Evolutionary conservation across 140 eudicot genomes (phyloP).

Genomic region (Senecio squalidus): DNA sequence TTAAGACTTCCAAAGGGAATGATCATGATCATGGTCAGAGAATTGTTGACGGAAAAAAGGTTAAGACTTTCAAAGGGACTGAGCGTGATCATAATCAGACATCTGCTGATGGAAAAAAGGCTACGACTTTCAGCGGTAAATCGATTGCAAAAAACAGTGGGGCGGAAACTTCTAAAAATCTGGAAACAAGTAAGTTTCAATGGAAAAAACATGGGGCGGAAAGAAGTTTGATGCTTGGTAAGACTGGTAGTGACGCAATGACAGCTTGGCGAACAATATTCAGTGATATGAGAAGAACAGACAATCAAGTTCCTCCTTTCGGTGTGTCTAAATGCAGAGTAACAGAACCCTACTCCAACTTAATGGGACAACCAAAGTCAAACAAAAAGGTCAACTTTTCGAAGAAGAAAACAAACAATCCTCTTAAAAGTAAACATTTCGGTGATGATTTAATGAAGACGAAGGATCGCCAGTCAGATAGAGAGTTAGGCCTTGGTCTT

Average conservation of each 20-base stretch:
- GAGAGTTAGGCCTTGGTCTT: slow-evolving; percentile 43
- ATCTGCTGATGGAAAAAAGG: slow-evolving; percentile 23
- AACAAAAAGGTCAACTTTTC: slow-evolving; percentile 26
- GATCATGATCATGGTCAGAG: slow-evolving; percentile 1
- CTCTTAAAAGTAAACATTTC: slow-evolving; percentile 11
- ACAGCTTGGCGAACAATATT: slow-evolving; percentile 26
- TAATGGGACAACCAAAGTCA: slow-evolving; percentile 23
- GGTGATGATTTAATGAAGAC: slow-evolving; percentile 27
- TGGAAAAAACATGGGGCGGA: slow-evolving; percentile 28
- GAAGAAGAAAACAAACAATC: slow-evolving; percentile 26
- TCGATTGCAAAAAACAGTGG: slow-evolving; percentile 13
- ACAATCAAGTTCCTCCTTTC: slow-evolving; percentile 10
- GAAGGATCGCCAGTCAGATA: slow-evolving; percentile 13
- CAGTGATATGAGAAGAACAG: slow-evolving; percentile 25
- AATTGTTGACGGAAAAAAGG: slow-evolving; percentile 24
- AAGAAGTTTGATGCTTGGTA: slow-evolving; percentile 21
- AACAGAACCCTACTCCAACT: slow-evolving; percentile 27
- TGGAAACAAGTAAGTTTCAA: slow-evolving; percentile 11
- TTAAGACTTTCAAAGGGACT: slow-evolving; percentile 16
- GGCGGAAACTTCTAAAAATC: slow-evolving; percentile 23
- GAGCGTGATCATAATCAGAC: slow-evolving; percentile 1
- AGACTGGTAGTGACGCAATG: slow-evolving; percentile 19
- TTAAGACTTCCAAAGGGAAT: slow-evolving; percentile 16
- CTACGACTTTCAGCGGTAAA: slow-evolving; percentile 15
- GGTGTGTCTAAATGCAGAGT: slow-evolving; percentile 20